phyloP scores from a whole-genome alignment of 345 rosid genomes.

The Euphorbia peplus region DNA sequence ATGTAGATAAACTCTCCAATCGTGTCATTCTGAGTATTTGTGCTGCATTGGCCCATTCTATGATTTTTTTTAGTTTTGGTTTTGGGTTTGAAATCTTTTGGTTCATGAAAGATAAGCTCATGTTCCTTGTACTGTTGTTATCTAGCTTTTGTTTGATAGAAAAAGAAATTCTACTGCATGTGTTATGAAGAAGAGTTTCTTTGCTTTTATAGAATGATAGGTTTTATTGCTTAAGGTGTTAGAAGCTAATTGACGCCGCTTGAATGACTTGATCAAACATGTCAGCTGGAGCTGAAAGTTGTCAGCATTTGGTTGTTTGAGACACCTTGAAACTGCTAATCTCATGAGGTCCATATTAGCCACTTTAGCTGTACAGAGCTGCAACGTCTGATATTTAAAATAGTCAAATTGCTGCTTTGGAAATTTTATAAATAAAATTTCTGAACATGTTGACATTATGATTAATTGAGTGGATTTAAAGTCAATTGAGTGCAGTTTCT shows the following conservation, averaged over 20 bases:
- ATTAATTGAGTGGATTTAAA: no score
- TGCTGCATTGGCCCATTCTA: background rate
- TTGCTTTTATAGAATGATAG: background rate
- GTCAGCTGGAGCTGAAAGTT: background rate
- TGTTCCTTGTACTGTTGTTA: background rate
- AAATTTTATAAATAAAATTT: background rate
- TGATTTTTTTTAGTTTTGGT: background rate
- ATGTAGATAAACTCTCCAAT: no score
- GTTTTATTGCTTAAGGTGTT: background rate
- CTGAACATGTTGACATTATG: no score
- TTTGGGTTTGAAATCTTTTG: background rate
- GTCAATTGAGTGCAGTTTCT: conserved; percentile 3
- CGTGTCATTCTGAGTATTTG: no score
- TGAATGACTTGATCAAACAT: background rate
- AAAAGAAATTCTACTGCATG: background rate
- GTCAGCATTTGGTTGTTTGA: background rate
- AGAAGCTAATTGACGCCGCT: background rate
- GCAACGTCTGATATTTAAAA: background rate
- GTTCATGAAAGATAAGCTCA: background rate
- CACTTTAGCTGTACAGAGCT: background rate
- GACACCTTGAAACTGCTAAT: background rate
- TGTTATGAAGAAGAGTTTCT: background rate
- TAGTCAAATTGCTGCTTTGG: background rate
- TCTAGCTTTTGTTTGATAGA: background rate
- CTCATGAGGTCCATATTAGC: background rate